Evolutionary conservation across 768 basidiomycete genomes (phyloP).

Genomic region (Suillus cothurnatus): DNA sequence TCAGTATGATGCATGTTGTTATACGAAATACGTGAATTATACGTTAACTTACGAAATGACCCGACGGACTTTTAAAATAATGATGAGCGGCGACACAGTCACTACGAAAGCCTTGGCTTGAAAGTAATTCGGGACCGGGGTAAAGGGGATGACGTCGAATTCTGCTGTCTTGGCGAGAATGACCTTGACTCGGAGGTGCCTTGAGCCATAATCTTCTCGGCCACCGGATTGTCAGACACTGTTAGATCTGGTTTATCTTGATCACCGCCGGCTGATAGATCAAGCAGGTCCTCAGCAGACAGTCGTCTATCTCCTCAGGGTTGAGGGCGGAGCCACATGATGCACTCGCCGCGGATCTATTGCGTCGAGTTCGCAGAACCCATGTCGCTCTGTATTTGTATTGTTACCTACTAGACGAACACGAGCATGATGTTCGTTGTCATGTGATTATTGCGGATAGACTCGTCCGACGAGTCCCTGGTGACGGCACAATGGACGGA

Average conservation of each 20-base stretch:
- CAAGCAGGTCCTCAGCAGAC: not conserved
- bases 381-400: not conserved
- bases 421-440: not conserved
- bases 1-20: not conserved
- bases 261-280: not conserved
- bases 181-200: not conserved
- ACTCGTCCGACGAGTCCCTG: not conserved
- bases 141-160: slow-evolving; percentile 20
- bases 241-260: slow-evolving; percentile 23
- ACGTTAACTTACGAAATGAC: slow-evolving; percentile 48
- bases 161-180: not conserved
- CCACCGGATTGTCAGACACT: slow-evolving; percentile 30
- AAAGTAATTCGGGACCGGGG: slow-evolving; percentile 33
- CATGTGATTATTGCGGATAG: not conserved
- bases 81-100: slow-evolving; percentile 37
- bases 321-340: not conserved
- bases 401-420: not conserved
- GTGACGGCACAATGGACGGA: not conserved
- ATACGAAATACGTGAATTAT: slow-evolving; percentile 28
- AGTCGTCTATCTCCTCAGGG: not conserved
- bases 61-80: slow-evolving; percentile 42
- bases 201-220: not conserved
- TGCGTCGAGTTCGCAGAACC: not conserved
- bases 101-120: not conserved
- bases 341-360: not conserved